Evolutionary conservation across 2,329 filamentous ascomycete genomes (phyloP), one percentile per base, ranked within the genome.

Genomic region (Alternaria viburni): DNA sequence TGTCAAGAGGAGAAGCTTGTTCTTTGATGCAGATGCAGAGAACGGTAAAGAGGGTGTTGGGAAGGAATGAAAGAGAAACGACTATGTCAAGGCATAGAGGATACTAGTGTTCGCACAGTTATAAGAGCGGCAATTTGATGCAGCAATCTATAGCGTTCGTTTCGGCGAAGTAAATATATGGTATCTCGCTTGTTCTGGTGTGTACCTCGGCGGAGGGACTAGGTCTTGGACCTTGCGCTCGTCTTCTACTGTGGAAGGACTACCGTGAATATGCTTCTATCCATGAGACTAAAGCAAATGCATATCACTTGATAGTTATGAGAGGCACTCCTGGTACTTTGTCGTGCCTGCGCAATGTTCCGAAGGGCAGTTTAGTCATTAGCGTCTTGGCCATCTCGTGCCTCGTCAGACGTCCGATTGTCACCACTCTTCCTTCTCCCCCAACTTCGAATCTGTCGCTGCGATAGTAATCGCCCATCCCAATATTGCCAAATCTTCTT

Each of bases 11-110:
- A 57, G 64, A 21, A 70, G 65, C 45, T 49, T 71, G 46, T 66
- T 73, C 30, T 69, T 67, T 32, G 69, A 73, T 59, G 70, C 69
- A 5, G 69, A 73, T 56, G 70, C 69, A 4, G 67, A 70, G 61
- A 67, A 62, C 17, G 60, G 61, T 12, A 58, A 46, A 23, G 54
- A 52, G 9, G 19, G 12, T n/a, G 30, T 36, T 52, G 49, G 19
- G 13, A 52, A 41, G 30, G 49, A 52, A 13, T 36, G 30, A 21
- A 21, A 21, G 21, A 21, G 21, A 3, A 21, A 21, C 21, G 21
- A 21, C 21, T 21, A n/a, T n/a, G n/a, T n/a, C n/a, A 26, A 26
- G 23, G 23, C 3, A 12, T 3, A 11, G 6, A 5, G 17, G 28
- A 5, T 15, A 6, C 45, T 43, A 47, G n/a, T 7, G 46, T 23